These are phyloP conservation scores for Cladobotryum protrusum DNA, from an alignment of 2,329 filamentous ascomycete genomes.

Conservation along the genomic window DNA sequence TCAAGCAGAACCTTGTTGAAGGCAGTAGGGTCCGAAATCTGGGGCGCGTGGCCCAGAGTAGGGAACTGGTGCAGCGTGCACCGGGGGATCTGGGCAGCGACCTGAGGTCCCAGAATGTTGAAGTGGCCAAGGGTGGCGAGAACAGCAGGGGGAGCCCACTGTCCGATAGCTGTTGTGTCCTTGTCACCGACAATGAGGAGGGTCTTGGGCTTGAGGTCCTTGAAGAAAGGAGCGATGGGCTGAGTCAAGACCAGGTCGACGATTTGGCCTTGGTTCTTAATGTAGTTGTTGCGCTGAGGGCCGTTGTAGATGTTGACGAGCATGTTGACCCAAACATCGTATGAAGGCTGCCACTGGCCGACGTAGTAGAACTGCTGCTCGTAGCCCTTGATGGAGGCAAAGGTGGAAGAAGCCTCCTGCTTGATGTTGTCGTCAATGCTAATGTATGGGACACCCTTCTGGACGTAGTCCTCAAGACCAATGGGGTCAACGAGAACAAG, in stretches of 20 bases:
- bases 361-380: constrained; percentile 44
- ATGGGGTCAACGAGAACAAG: constrained; percentile 47
- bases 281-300: constrained; percentile 34
- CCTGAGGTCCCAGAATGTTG: constrained; percentile 40
- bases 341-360: constrained; percentile 40
- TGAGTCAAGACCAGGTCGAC: constrained; percentile 52
- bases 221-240: constrained; percentile 45
- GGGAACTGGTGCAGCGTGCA: constrained; percentile 41
- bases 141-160: constrained; percentile 41
- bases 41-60: constrained; percentile 45
- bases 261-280: constrained; percentile 42
- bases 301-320: constrained; percentile 45
- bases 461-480: constrained; percentile 49
- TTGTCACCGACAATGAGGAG: constrained; percentile 45
- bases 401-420: constrained; percentile 35
- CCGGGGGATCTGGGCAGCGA: constrained; percentile 37
- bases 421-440: constrained; percentile 33
- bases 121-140: constrained; percentile 43
- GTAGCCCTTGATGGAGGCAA: constrained; percentile 39
- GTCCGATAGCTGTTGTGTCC: constrained; percentile 49
- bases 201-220: constrained; percentile 37
- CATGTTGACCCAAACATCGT: constrained; percentile 52
- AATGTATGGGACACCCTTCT: constrained; percentile 42
- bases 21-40: constrained; percentile 42
- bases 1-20: constrained; percentile 41